These are phyloP conservation scores for Boletus fagicola DNA, from an alignment of 768 basidiomycete genomes.

Conservation along the genomic window DNA sequence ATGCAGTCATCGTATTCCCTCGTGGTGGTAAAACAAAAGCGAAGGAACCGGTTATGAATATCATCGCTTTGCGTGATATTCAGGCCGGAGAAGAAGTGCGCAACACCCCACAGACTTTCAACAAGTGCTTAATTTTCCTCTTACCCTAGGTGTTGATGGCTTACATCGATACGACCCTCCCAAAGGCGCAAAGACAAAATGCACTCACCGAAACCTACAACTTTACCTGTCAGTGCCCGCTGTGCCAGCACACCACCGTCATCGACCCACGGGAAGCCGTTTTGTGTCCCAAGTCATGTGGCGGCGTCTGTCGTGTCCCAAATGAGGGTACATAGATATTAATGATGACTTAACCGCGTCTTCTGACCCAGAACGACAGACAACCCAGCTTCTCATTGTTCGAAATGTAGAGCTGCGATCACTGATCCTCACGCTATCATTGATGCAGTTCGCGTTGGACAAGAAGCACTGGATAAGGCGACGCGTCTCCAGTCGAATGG, in stretches of 20 bases:
- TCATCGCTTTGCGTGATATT: conserved; percentile 71
- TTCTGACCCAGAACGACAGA: conserved; percentile 37
- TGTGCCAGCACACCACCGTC: conserved; percentile 42
- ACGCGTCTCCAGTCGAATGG: conserved; percentile 58
- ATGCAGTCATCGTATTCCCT: conserved; percentile 92
- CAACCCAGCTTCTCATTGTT: conserved; percentile 47
- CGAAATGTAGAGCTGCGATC: conserved; percentile 50
- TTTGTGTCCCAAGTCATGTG: conserved; percentile 67
- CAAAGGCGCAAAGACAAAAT: conserved; percentile 50
- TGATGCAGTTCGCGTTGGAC: conserved; percentile 65
- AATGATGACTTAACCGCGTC: background rate
- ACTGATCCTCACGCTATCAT: conserved; percentile 51
- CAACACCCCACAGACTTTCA: background rate
- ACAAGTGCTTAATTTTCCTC: background rate
- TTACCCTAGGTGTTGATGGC: conserved; percentile 65
- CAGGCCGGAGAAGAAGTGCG: conserved; percentile 65
- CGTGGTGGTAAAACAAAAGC: conserved; percentile 36
- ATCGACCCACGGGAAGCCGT: conserved; percentile 70
- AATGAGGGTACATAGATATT: conserved; percentile 48
- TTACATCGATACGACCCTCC: conserved; percentile 84
- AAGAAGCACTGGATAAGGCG: conserved; percentile 76
- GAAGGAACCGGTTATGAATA: conserved; percentile 64
- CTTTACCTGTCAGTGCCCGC: conserved; percentile 68
- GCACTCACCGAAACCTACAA: conserved; percentile 70
- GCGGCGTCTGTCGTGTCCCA: conserved; percentile 59